These are phyloP conservation scores for Pleomassaria siparia DNA, from an alignment of 2,329 filamentous ascomycete genomes.

Conservation along the genomic window DNA sequence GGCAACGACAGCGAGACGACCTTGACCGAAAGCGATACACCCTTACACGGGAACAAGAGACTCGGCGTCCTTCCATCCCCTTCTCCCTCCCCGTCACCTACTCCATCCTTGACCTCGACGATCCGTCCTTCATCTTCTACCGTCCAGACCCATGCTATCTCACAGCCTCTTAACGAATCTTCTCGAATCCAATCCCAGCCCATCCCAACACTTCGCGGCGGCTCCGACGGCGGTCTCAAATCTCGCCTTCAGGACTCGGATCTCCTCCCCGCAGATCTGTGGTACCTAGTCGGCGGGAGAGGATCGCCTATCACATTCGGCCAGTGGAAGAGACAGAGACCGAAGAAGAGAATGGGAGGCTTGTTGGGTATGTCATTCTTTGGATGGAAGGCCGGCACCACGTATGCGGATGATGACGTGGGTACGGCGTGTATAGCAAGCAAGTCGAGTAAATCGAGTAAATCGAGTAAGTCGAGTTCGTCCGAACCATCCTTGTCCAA, in stretches of 20 bases:
- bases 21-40: not conserved
- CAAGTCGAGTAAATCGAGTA: no score
- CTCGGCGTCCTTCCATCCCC: not conserved
- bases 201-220: conserved; percentile 16
- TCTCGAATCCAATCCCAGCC: not conserved
- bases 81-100: not conserved
- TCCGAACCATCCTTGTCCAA: not conserved
- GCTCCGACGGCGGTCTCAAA: conserved; percentile 11
- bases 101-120: not conserved
- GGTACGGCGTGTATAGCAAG: no score
- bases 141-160: no score
- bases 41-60: not conserved
- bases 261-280: conserved; percentile 18
- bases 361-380: conserved; percentile 26
- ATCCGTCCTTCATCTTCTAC: no score
- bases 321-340: conserved; percentile 25
- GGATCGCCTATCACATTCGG: conserved; percentile 13
- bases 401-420: conserved; percentile 6
- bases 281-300: conserved; percentile 28
- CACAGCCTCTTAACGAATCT: not conserved
- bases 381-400: conserved; percentile 17
- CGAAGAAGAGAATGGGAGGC: conserved; percentile 25
- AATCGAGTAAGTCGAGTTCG: not conserved
- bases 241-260: conserved; percentile 7
- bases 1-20: no score